These are phyloP conservation scores for Diaporthe vaccinii DNA, from an alignment of 2,329 filamentous ascomycete genomes.

Conservation along the genomic window DNA sequence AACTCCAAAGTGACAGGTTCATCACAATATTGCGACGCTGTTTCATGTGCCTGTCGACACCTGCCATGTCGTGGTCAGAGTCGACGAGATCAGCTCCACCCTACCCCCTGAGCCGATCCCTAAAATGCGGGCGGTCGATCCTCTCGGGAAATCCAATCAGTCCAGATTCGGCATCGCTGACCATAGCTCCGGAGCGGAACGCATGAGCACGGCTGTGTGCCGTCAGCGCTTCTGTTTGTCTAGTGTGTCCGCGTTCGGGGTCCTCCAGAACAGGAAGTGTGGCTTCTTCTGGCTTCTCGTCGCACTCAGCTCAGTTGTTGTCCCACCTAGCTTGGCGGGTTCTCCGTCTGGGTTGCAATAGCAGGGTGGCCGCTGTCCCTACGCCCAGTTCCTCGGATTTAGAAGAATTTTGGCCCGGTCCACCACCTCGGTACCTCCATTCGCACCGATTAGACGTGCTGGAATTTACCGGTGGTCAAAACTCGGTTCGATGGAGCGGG, in stretches of 20 bases:
- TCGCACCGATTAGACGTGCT: not conserved
- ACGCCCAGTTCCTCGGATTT: not conserved
- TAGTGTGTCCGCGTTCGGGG: not conserved
- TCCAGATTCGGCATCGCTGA: conserved; percentile 28
- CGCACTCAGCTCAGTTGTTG: not conserved
- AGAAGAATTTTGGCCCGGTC: not conserved
- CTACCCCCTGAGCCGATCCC: conserved; percentile 18
- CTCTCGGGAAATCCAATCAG: conserved; percentile 10
- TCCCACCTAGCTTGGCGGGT: conserved; percentile 9
- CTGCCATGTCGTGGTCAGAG: conserved; percentile 25
- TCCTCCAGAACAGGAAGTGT: not conserved
- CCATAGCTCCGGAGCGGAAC: conserved; percentile 14
- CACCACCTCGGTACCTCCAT: not conserved
- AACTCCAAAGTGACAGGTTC: conserved; percentile 19
- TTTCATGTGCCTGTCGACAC: conserved; percentile 34
- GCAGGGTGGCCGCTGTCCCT: not conserved
- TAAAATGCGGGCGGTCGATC: conserved; percentile 20
- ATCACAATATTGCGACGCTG: conserved; percentile 28
- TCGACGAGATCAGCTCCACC: conserved; percentile 9
- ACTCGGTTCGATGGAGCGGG: not conserved
- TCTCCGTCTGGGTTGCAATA: not conserved
- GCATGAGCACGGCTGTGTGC: conserved; percentile 16
- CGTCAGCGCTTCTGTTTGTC: conserved; percentile 12
- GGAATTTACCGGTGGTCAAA: not conserved
- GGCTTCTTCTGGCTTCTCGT: conserved; percentile 3